These are phyloP conservation scores for Paramyrothecium sp. DNA, from an alignment of 2,329 filamentous ascomycete species.

Conservation along the genomic window DNA sequence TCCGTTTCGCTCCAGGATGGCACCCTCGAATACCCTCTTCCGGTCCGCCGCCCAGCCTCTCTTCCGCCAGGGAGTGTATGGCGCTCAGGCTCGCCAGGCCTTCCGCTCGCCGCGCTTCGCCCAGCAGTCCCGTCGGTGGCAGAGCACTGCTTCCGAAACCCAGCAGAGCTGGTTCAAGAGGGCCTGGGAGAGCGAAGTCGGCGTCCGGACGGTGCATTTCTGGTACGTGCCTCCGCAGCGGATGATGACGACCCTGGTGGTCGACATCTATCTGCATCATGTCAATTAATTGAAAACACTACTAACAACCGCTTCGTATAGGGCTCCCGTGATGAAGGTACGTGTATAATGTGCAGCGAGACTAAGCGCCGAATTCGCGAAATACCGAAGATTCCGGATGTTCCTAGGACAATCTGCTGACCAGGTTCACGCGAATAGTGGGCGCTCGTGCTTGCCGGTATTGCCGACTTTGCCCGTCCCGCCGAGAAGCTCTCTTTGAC, in stretches of 20 bases:
- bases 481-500: slow-evolving; percentile 90
- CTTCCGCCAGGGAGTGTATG: slow-evolving; percentile 54
- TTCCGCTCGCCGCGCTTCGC: slow-evolving; percentile 44
- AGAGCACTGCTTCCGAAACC: slow-evolving; percentile 61
- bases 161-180: slow-evolving; percentile 65
- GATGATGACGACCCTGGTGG: no score
- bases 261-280: no score
- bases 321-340: slow-evolving; percentile 89
- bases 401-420: no score
- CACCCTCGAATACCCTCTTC: slow-evolving; percentile 48
- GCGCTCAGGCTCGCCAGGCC: slow-evolving; percentile 52
- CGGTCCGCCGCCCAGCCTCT: slow-evolving; percentile 51
- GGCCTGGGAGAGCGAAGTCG: slow-evolving; percentile 80
- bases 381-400: not conserved
- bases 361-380: not conserved
- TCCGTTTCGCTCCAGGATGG: slow-evolving; percentile 29
- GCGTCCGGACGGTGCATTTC: slow-evolving; percentile 94
- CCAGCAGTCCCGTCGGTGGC: slow-evolving; percentile 54
- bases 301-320: slow-evolving; percentile 33
- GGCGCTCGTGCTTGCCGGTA: slow-evolving; percentile 87
- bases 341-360: slow-evolving; percentile 10
- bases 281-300: not conserved
- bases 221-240: slow-evolving; percentile 61
- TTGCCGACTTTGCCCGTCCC: slow-evolving; percentile 88
- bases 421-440: slow-evolving; percentile 52